Evolutionary conservation across 352 stramenopile species (phyloP), one percentile per base, ranked within the genome.

Genomic region (Phytophthora idaei): DNA sequence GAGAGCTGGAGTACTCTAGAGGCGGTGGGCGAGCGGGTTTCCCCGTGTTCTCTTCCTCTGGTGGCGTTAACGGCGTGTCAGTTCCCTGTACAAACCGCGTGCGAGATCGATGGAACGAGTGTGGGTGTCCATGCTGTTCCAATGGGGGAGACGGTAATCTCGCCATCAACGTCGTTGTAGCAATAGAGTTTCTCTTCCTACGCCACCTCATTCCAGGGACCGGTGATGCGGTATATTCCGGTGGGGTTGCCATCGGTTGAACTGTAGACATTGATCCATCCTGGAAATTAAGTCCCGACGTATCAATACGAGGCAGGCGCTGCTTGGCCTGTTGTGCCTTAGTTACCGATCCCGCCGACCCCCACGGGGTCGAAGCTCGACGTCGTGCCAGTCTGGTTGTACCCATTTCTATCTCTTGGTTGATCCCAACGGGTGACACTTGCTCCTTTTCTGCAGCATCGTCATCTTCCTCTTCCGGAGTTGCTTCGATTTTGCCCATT

Each of bases 181-280:
- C 67, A 56, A 89, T 85, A 0, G 79, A 89, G 32, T 86, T 85
- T 0, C 76, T 57, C 47, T 89, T 88, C 25, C 75, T 73, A 21
- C 77, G 65, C 71, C 73, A 86, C 37, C 76, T 77, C 12, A 49
- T 61, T 15, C 71, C 74, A 39, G 80, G 66, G 15, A 90, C 63
- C 0, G 81, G 81, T 15, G 83, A 91, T 42, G 85, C 75, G 9
- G 78, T 81, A 61, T 90, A 90, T 61, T 88, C 80, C 6, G 78
- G 80, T 27, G 74, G 65, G 2, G 65, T 68, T 2, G 64, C 61
- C 21, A 70, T 55, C 2, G 53, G 27, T 27, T 66, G 31, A 34
- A 46, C 45, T 4, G 36, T 39, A 10, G 25, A n/a, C 3, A 57
- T 48, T 14, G 37, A 17, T 36, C n/a, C 50, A 31, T 73, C 61